These are phyloP conservation scores for Coniosporium apollinis DNA, from an alignment of 495 filamentous ascomycete genomes.

Conservation along the genomic window DNA sequence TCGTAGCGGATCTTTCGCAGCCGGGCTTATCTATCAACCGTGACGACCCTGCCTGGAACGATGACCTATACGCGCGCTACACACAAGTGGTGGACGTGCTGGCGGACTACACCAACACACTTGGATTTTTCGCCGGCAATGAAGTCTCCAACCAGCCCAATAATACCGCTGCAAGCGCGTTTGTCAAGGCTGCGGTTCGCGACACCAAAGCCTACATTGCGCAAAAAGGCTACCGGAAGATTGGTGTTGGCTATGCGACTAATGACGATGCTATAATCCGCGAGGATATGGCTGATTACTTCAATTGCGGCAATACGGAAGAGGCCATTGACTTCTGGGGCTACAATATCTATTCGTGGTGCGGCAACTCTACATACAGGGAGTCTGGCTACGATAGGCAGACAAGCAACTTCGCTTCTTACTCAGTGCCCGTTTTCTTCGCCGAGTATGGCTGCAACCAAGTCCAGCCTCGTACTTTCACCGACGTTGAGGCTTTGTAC, in stretches of 20 bases:
- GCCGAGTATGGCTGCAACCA: conserved; percentile 95
- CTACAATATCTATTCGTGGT: conserved; percentile 99
- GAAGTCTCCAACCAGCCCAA: conserved; percentile 75
- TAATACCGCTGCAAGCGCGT: conserved; percentile 77
- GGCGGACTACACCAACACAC: conserved; percentile 61
- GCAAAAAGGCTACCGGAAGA: conserved; percentile 51
- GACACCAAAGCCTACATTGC: conserved; percentile 91
- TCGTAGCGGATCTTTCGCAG: conserved; percentile 75
- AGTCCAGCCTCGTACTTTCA: conserved; percentile 56
- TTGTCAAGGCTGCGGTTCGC: conserved; percentile 89
- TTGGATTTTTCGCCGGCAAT: conserved; percentile 96
- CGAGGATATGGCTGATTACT: conserved; percentile 63
- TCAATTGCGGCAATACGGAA: conserved; percentile 60
- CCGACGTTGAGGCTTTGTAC: conserved; percentile 75
- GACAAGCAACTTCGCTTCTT: conserved; percentile 68
- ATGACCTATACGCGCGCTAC: conserved; percentile 60
- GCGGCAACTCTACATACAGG: conserved; percentile 57
- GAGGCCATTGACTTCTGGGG: conserved; percentile 87
- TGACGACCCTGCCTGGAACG: conserved; percentile 57
- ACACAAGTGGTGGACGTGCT: conserved; percentile 68
- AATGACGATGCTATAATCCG: conserved; percentile 79
- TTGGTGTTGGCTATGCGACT: conserved; percentile 90
- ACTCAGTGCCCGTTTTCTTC: conserved; percentile 88
- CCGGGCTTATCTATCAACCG: conserved; percentile 73
- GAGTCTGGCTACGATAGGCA: conserved; percentile 62